Evolutionary conservation across 257 asterid genomes (phyloP).

Genomic region (Vinca minor): DNA sequence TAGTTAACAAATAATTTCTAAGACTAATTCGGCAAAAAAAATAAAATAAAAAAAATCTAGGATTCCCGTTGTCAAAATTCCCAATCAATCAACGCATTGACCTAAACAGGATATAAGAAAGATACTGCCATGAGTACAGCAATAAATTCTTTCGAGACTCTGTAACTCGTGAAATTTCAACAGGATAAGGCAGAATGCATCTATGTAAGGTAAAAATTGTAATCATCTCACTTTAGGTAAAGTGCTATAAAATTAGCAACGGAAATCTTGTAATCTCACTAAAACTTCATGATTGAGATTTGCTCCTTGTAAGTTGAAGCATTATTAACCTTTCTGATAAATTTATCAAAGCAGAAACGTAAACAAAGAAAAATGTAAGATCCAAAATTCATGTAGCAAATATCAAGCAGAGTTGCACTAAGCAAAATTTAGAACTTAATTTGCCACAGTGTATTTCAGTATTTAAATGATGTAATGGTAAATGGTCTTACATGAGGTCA

Average conservation of each 20-base stretch:
- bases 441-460: not conserved
- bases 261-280: not conserved
- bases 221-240: too few relatives aligned
- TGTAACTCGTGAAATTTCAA: not conserved
- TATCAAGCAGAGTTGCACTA: not conserved
- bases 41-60: too few relatives aligned
- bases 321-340: too few relatives aligned
- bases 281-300: not conserved
- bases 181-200: not conserved
- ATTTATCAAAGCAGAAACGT: not conserved
- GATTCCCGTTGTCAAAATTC: not conserved
- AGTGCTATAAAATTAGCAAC: not conserved
- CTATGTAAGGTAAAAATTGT: not conserved
- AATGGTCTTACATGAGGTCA: not conserved
- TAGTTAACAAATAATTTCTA: not conserved
- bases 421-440: not conserved
- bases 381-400: not conserved
- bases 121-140: not conserved
- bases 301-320: not conserved
- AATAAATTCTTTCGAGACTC: not conserved
- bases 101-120: not conserved
- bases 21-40: too few relatives aligned
- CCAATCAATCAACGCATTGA: not conserved
- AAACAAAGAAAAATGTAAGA: too few relatives aligned
- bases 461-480: not conserved